Evolutionary conservation across 2,329 filamentous ascomycete genomes (phyloP), one percentile per base, ranked within the genome.

Genomic region (Gremmenia infestans): DNA sequence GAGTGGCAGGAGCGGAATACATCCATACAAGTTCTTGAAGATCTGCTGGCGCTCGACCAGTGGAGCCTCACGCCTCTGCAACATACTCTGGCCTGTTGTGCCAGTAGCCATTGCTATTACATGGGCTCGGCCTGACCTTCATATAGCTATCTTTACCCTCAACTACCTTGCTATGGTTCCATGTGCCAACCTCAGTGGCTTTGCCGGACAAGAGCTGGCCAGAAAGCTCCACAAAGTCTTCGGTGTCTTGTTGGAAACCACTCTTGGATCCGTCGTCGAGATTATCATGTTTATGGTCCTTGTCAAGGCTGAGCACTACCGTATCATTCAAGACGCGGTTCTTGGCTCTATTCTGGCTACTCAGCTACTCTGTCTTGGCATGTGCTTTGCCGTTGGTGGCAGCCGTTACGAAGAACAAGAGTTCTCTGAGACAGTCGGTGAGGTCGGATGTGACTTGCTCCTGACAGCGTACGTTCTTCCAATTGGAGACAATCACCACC

Each of bases 301-400:
- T 46, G 77, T 94, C 4, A 70, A 70, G 11, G 71, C 75, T 2
- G 62, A 76, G 51, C 71, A 76, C 70, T 85, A 87, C 57, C 77
- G 80, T n/a, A 88, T 94, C 63, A 89, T 95, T 64, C 83, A 90
- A 67, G 89, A 89, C 52, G 90, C 91, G 25, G 92, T 95, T 54
- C 74, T 95, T 0, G 90, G 91, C 37, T 93, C 89, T 0, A 88
- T 95, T 46, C 72, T 96, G 36, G 89, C 91, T 12, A 95, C 91
- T 35, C 81, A 94, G 73, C 73, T 95, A 46, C 77, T 95, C 1
- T 95, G 90, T 63, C 73, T 95, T 25, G 91, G 91, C 0, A 67
- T 86, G 52, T 94, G 89, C 70, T 95, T 96, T 75, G 83, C 93
- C 59, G 80, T 85, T 22, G 89, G 89, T 42, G 90, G 91, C 8